Evolutionary conservation across 441 rosid genomes (phyloP).

Genomic region (Eutrema salsugineum): DNA sequence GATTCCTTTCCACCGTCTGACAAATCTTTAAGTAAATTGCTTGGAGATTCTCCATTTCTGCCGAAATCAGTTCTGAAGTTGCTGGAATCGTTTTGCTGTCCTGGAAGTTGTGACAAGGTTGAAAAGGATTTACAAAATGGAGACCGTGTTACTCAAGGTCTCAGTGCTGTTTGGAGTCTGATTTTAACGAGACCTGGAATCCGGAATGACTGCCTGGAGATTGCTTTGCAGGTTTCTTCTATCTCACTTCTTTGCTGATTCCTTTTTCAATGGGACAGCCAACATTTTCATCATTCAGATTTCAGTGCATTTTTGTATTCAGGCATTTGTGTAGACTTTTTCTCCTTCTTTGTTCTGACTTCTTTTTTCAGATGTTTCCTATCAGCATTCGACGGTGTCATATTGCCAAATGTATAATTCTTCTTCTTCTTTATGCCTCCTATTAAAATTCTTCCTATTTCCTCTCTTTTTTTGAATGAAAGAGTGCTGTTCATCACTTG

Average conservation of each 20-base stretch:
- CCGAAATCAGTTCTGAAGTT: conserved; percentile 84
- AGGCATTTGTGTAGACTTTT: conserved; percentile 4
- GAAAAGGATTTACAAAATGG: conserved; percentile 76
- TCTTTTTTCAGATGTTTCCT: not conserved
- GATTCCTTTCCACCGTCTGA: conserved; percentile 97
- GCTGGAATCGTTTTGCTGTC: conserved; percentile 81
- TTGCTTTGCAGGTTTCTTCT: conserved; percentile 84
- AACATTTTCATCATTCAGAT: conserved; percentile 1
- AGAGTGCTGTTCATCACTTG: conserved; percentile 94
- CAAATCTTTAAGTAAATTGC: conserved; percentile 92
- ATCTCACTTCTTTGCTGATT: conserved; percentile 9
- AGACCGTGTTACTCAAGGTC: conserved; percentile 99
- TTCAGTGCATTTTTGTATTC: not conserved
- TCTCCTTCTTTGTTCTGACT: not conserved
- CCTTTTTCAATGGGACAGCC: not conserved
- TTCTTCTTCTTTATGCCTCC: conserved; percentile 2
- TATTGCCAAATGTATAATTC: not conserved
- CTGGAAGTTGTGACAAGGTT: conserved; percentile 53
- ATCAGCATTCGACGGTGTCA: not conserved
- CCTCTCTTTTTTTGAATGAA: conserved; percentile 29
- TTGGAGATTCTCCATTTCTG: conserved; percentile 90
- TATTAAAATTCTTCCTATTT: not conserved
- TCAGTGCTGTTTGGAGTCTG: conserved; percentile 91
- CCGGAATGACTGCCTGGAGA: conserved; percentile 82
- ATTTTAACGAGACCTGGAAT: conserved; percentile 86